Base-by-base conservation (phyloP, 768 basidiomycete genomes). In the Kwoniella botswanensis region DNA sequence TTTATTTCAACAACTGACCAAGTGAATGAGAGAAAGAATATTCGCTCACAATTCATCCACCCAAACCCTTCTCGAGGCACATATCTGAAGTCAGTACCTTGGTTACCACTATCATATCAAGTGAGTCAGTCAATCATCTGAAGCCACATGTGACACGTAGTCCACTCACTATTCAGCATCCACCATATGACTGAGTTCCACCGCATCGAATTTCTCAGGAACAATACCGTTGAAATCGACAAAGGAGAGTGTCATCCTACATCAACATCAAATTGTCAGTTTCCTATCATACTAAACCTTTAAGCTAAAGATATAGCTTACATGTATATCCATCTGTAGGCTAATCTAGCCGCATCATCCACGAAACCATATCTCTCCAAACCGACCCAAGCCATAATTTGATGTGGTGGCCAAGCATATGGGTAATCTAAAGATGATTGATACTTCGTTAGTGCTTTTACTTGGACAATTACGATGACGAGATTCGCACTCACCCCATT, bases 291-390 rank as follows among this genome's bases (percentile, higher is more conserved):
- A n/a, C n/a, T n/a, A n/a, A n/a, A n/a, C n/a, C n/a, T n/a, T n/a
- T n/a, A n/a, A n/a, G n/a, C n/a, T n/a, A n/a, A n/a, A n/a, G n/a
- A n/a, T n/a, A 77, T 82, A 21, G 50, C 86, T 71, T 72, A 94
- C 95, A 99, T 97, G 86, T 98, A 98, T n/a, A 97, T 88, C 89
- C 92, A 99, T 63, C 96, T 87, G 84, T 99, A 99, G 1, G 96
- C 91, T 60, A 98, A 85, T 58, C 97, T 88, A 74, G 96, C 93
- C 1, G 94, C 93, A 73, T 97, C 94, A 72, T 96, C 93, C 3
- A 92, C 86, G 82, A 94, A 97, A 2, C 96, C 96, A 80, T 99
- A 99, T 64, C 96, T 90, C 76, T 97, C 94, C 24, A 98, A 87
- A 53, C 94, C 96, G 63, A 98, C 94, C 96, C 96, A 99, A 1